Percentiles rank a stretch among this genome's conserved stretches.
Conservation (phyloP, 768 basidiomycete genomes). For the Suillus discolor region DNA sequence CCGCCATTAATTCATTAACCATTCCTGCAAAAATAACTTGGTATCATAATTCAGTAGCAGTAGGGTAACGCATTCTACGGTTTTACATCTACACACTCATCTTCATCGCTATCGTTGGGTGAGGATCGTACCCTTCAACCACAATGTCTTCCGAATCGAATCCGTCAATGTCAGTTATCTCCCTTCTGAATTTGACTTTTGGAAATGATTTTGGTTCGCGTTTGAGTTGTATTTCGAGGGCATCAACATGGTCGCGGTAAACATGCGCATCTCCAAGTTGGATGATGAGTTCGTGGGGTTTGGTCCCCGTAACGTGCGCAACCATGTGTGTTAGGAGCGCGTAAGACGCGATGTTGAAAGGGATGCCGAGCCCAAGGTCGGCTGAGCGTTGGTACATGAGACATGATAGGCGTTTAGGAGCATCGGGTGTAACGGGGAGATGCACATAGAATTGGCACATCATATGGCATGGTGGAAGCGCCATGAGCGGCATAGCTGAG, state of each 20-base stretch:
- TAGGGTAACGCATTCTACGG: neutral
- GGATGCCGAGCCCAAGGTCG: slow-evolving; percentile 95
- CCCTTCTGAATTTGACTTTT: slow-evolving; percentile 70
- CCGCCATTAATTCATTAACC: too few relatives aligned
- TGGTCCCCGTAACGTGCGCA: slow-evolving; percentile 86
- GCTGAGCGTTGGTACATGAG: slow-evolving; percentile 98
- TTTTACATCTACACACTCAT: slow-evolving; percentile 73
- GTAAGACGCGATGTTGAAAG: slow-evolving; percentile 99
- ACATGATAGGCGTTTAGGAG: slow-evolving; percentile 81
- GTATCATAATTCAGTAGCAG: neutral
- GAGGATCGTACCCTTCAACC: slow-evolving; percentile 84
- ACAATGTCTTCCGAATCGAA: slow-evolving; percentile 81
- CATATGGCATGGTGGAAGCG: slow-evolving; percentile 97
- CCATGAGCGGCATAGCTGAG: slow-evolving; percentile 91
- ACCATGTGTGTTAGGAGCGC: slow-evolving; percentile 97
- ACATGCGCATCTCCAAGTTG: slow-evolving; percentile 99
- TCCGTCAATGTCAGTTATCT: slow-evolving; percentile 74
- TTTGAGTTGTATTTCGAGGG: slow-evolving; percentile 80
- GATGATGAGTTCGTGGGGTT: slow-evolving; percentile 87
- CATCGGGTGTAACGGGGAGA: slow-evolving; percentile 56
- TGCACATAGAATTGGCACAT: slow-evolving; percentile 99
- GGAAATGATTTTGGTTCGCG: slow-evolving; percentile 85
- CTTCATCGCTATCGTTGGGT: slow-evolving; percentile 89
- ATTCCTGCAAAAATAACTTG: neutral
- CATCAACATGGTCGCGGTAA: slow-evolving; percentile 88